Percentiles rank a stretch among this genome's conserved stretches.
phyloP scores from a whole-genome alignment of 2,329 filamentous ascomycete genomes.

The Coleophoma eucalyptorum region DNA sequence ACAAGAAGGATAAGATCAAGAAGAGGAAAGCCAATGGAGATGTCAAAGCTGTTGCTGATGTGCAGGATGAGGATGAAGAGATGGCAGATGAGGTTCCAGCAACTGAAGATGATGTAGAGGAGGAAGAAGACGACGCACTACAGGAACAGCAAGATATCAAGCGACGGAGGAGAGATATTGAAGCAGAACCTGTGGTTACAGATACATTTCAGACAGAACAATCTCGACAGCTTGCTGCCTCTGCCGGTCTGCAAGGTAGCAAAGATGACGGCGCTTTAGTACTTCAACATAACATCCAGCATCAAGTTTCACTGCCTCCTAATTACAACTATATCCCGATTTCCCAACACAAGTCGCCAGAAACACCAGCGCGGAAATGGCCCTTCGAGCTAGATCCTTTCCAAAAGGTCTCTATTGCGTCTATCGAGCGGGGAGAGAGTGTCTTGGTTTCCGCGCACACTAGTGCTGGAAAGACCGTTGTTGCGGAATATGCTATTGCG shows the following conservation, averaged over 20 bases:
- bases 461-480: constrained; percentile 95
- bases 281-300: constrained; percentile 94
- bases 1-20: constrained; percentile 62
- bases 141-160: constrained; percentile 52
- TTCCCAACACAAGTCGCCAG: constrained; percentile 87
- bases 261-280: constrained; percentile 58
- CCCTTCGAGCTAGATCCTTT: constrained; percentile 95
- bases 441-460: constrained; percentile 96
- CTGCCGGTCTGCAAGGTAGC: constrained; percentile 24
- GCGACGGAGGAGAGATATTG: constrained; percentile 59
- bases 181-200: constrained; percentile 76
- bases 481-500: constrained; percentile 96
- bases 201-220: constrained; percentile 95
- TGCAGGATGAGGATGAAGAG: constrained; percentile 67
- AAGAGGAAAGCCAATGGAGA: constrained; percentile 84
- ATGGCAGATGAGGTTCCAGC: constrained; percentile 31
- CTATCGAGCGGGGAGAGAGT: constrained; percentile 94
- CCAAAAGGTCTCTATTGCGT: constrained; percentile 90
- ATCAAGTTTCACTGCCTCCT: constrained; percentile 92
- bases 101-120: constrained; percentile 22
- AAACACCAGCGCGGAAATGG: constrained; percentile 78
- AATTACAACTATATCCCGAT: constrained; percentile 96
- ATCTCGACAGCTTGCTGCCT: constrained; percentile 80
- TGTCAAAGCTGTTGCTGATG: constrained; percentile 54
- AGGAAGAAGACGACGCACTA: constrained; percentile 35